These are phyloP conservation scores for Papiliotrema nemorosa DNA, from an alignment of 1,284 basidiomycete species.

Conservation along the genomic window DNA sequence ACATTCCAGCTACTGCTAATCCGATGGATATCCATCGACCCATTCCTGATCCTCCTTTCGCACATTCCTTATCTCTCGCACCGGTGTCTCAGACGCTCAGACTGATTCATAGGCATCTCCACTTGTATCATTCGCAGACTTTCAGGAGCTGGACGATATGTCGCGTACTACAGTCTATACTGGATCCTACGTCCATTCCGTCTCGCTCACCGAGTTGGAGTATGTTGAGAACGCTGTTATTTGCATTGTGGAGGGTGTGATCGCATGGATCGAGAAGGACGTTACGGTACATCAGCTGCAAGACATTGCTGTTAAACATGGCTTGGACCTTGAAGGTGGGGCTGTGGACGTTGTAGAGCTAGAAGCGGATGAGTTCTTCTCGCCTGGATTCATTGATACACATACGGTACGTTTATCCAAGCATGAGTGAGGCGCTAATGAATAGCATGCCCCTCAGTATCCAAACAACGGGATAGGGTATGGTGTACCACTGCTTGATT, in stretches of 20 bases:
- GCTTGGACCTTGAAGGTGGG: constrained; percentile 18
- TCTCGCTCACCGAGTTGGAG: constrained; percentile 56
- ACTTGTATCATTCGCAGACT: no score
- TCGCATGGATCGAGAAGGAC: constrained; percentile 66
- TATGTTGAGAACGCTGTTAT: constrained; percentile 61
- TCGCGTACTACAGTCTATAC: constrained; percentile 55
- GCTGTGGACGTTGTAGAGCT: constrained; percentile 52
- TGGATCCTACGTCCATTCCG: constrained; percentile 65
- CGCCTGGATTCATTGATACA: constrained; percentile 86
- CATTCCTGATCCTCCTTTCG: not conserved
- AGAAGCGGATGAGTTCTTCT: constrained; percentile 68
- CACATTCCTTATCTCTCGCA: not conserved
- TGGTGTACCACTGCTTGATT: constrained; percentile 71
- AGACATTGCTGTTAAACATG: constrained; percentile 32
- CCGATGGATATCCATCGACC: constrained; percentile 1
- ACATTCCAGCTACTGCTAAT: constrained; percentile 18
- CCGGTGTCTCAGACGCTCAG: no score
- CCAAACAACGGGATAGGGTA: constrained; percentile 75
- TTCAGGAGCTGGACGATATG: not conserved
- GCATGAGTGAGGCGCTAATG: constrained; percentile 12
- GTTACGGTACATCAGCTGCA: constrained; percentile 17
- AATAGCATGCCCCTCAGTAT: constrained; percentile 79
- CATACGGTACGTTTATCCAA: constrained; percentile 62
- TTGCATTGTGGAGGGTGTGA: constrained; percentile 59
- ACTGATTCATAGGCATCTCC: no score